These are phyloP conservation scores for Pachysandra terminalis DNA, from an alignment of 164 flowering plant genomes.

Conservation along the genomic window DNA sequence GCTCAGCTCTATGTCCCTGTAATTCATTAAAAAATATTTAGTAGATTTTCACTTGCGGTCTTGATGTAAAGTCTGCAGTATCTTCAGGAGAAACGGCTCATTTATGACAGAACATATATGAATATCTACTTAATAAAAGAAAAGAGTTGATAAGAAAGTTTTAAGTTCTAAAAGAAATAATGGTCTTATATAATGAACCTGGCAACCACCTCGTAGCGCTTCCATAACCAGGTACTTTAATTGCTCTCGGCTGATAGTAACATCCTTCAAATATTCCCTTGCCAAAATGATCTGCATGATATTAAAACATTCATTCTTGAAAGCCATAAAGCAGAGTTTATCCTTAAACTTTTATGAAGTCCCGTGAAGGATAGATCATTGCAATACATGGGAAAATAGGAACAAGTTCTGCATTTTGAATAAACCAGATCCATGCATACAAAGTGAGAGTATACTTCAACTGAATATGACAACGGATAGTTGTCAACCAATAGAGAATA, in stretches of 20 bases:
- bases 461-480: too few relatives aligned
- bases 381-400: neutral
- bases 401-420: neutral
- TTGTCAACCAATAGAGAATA: too few relatives aligned
- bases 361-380: neutral
- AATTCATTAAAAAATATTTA: conserved; percentile 11
- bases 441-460: too few relatives aligned
- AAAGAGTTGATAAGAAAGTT: neutral
- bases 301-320: conserved; percentile 8
- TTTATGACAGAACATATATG: conserved; percentile 2
- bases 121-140: too few relatives aligned
- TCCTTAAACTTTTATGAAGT: neutral
- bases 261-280: conserved; percentile 93
- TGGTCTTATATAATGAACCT: conserved; percentile 49
- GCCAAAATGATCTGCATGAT: conserved; percentile 82
- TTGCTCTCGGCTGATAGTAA: conserved; percentile 75
- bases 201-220: conserved; percentile 96
- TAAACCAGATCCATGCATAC: too few relatives aligned
- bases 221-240: conserved; percentile 88
- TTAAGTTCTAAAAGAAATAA: conserved; percentile 4
- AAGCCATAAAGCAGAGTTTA: conserved; percentile 2
- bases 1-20: conserved; percentile 98
- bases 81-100: too few relatives aligned
- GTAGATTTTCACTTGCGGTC: neutral
- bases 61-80: neutral